phyloP scores from a whole-genome alignment of 331 rosid genomes.

The Malus hybrid region DNA sequence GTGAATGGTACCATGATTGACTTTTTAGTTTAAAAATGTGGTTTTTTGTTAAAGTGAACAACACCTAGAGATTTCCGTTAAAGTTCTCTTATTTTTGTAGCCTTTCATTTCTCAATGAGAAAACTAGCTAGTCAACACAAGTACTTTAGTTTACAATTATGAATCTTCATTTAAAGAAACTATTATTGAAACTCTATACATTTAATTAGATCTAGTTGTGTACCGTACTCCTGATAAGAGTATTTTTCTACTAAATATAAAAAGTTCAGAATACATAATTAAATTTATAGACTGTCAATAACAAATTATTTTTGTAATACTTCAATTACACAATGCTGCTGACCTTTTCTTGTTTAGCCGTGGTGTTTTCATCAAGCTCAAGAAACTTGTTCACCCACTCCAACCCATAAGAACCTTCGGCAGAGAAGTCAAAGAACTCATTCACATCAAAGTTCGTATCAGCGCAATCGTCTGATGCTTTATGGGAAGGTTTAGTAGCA shows the following conservation, averaged over 20 bases:
- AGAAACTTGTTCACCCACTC: slow-evolving; percentile 57
- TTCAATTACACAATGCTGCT: background rate
- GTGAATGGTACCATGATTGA: too few species aligned
- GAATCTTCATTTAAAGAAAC: too few species aligned
- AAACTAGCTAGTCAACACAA: background rate
- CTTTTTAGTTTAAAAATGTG: too few species aligned
- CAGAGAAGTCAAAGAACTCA: slow-evolving; percentile 45
- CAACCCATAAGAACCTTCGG: slow-evolving; percentile 28
- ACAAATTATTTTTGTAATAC: background rate
- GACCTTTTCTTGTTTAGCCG: slow-evolving; percentile 2
- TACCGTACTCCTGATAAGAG: too few species aligned
- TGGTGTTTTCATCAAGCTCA: slow-evolving; percentile 31
- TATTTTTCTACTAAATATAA: too few species aligned
- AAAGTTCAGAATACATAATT: too few species aligned
- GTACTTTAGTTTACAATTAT: too few species aligned
- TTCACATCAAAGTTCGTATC: slow-evolving; percentile 35
- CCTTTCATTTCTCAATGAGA: background rate
- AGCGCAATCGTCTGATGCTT: background rate
- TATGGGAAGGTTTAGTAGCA: background rate
- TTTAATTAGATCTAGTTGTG: too few species aligned
- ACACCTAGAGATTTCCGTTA: too few species aligned
- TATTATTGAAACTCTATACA: too few species aligned
- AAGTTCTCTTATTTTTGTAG: background rate
- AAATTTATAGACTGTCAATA: too few species aligned
- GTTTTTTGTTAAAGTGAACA: too few species aligned